Percentiles rank a stretch among this genome's conserved stretches.
These are phyloP conservation scores for Saccharomyces hybrid DNA, from an alignment of 1,139 yeast genomes.

Conservation along the genomic window DNA sequence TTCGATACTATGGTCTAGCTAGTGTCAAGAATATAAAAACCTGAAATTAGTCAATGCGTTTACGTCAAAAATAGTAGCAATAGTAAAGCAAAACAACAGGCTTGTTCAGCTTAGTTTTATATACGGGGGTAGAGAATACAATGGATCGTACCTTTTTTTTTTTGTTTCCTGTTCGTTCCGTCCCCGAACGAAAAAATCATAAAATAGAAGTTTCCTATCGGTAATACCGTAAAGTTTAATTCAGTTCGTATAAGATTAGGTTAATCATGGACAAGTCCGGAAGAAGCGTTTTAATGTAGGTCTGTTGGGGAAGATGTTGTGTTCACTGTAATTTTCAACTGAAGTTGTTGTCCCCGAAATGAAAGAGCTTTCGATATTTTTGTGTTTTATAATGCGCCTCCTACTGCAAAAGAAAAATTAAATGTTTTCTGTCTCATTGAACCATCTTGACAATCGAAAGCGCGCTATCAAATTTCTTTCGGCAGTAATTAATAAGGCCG, in stretches of 20 bases:
- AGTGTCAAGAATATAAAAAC: neutral
- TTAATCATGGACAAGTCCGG: constrained; percentile 1
- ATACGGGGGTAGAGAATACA: neutral
- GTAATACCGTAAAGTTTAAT: neutral
- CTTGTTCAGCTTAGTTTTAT: neutral
- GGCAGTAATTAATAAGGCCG: constrained; percentile 14
- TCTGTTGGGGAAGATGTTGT: constrained; percentile 1
- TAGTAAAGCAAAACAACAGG: neutral
- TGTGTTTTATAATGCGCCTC: too few relatives aligned
- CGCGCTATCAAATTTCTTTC: constrained; percentile 15
- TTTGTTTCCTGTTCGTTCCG: neutral
- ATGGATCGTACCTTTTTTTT: neutral
- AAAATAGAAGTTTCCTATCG: neutral
- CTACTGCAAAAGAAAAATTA: neutral
- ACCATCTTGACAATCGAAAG: constrained; percentile 14
- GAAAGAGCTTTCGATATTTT: too few relatives aligned
- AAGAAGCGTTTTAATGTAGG: neutral
- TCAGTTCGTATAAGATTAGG: neutral
- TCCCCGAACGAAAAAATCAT: neutral
- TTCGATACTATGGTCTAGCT: neutral
- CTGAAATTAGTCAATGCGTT: neutral
- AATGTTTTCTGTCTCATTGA: neutral
- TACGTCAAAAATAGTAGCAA: neutral
- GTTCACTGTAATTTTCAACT: neutral
- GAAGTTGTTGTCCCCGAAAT: neutral